phyloP scores from a whole-genome alignment of 768 basidiomycete genomes.

The Lentinus brumalis region DNA sequence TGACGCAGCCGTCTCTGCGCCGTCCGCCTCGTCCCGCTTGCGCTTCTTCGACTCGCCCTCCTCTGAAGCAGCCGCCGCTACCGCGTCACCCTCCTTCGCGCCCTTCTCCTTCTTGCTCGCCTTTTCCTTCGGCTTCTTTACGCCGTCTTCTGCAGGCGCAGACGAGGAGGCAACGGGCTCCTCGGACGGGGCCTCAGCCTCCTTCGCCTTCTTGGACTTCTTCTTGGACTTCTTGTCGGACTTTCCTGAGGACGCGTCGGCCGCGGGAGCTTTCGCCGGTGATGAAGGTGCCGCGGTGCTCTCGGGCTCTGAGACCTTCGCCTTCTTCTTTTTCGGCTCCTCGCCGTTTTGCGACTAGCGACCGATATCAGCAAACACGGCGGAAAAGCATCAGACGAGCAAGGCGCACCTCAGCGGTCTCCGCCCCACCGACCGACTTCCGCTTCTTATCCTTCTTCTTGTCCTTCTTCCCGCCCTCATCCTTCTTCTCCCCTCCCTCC shows the following conservation, averaged over 20 bases:
- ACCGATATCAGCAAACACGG: not conserved
- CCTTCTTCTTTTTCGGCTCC: constrained; percentile 28
- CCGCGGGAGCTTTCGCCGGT: constrained; percentile 1
- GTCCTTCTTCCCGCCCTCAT: constrained; percentile 20
- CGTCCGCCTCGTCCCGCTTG: constrained; percentile 27
- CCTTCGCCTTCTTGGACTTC: constrained; percentile 21
- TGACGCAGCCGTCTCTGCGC: constrained; percentile 10
- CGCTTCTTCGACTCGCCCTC: constrained; percentile 38
- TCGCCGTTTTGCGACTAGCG: constrained; percentile 14
- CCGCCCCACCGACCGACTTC: constrained; percentile 23
- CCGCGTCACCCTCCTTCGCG: not conserved
- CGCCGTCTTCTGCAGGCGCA: not conserved
- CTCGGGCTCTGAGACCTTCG: constrained; percentile 14
- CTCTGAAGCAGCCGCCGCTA: not conserved
- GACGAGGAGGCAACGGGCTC: constrained; percentile 12
- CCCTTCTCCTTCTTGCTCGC: constrained; percentile 15
- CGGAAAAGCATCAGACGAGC: not conserved
- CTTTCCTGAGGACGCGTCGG: constrained; percentile 11
- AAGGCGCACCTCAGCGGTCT: constrained; percentile 16
- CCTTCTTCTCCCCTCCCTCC: not conserved
- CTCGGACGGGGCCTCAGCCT: not conserved
- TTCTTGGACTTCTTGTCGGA: constrained; percentile 17
- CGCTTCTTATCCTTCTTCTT: constrained; percentile 32
- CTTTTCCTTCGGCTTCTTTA: constrained; percentile 34
- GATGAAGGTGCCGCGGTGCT: constrained; percentile 2